phyloP scores from a whole-genome alignment of 2,329 filamentous ascomycete genomes.

The Xylaria sp. region DNA sequence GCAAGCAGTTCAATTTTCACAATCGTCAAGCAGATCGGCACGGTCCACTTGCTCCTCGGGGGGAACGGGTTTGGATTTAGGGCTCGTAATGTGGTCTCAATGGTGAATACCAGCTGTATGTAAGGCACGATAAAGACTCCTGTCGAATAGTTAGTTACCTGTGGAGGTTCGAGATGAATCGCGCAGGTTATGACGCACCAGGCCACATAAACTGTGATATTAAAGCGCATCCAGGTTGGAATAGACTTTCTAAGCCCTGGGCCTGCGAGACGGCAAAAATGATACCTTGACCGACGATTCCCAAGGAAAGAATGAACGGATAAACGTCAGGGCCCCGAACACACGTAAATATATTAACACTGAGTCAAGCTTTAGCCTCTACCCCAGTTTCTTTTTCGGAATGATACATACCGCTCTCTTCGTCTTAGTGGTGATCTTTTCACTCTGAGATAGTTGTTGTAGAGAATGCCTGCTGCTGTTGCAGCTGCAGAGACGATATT shows the following conservation, averaged over 20 bases:
- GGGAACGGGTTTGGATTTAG: conserved; percentile 66
- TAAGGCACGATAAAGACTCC: conserved; percentile 74
- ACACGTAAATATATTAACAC: conserved; percentile 52
- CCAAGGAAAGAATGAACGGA: conserved; percentile 66
- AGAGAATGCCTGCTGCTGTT: conserved; percentile 66
- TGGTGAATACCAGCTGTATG: conserved; percentile 71
- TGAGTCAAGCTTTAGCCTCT: conserved; percentile 38
- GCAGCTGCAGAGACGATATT: conserved; percentile 68
- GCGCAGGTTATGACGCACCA: conserved; percentile 54
- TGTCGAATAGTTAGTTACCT: conserved; percentile 50
- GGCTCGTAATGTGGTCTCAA: conserved; percentile 68
- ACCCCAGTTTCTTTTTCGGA: conserved; percentile 15
- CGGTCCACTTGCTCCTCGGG: conserved; percentile 67
- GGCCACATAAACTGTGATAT: conserved; percentile 69
- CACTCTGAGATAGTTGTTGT: conserved; percentile 62
- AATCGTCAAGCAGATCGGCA: conserved; percentile 64
- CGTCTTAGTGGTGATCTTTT: conserved; percentile 53
- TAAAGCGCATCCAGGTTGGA: conserved; percentile 62
- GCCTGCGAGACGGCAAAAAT: conserved; percentile 67
- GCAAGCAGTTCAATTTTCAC: conserved; percentile 62
- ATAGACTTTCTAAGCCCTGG: conserved; percentile 61
- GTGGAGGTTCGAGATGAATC: not conserved
- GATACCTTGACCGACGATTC: conserved; percentile 67
- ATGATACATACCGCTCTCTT: conserved; percentile 53
- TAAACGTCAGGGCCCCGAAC: conserved; percentile 61